phyloP scores from a whole-genome alignment of 441 rosid genomes.

The Capsella rubella region DNA sequence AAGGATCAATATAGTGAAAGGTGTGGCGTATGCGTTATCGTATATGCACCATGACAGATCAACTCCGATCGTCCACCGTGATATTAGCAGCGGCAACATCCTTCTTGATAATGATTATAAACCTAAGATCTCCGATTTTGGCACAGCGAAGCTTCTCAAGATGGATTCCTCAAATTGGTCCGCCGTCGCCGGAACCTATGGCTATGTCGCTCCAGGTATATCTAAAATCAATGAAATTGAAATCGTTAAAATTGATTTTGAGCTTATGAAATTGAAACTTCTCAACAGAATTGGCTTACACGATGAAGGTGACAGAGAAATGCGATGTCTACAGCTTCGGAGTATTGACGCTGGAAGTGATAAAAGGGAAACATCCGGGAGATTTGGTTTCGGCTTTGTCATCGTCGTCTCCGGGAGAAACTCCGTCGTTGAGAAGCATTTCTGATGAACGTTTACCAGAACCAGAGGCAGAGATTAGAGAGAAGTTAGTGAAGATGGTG shows the following conservation, averaged over 20 bases:
- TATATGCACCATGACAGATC: constrained; percentile 48
- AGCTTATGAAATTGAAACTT: background rate
- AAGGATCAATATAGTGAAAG: constrained; percentile 41
- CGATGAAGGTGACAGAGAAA: constrained; percentile 33
- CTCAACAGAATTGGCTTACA: constrained; percentile 26
- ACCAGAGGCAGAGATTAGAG: constrained; percentile 35
- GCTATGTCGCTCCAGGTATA: constrained; percentile 52
- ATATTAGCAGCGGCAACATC: constrained; percentile 43
- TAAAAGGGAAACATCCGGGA: constrained; percentile 39
- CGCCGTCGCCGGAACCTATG: constrained; percentile 43
- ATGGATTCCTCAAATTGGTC: constrained; percentile 44
- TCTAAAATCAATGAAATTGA: background rate
- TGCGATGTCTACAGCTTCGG: constrained; percentile 44
- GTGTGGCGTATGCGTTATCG: constrained; percentile 41
- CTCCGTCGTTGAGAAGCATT: constrained; percentile 13
- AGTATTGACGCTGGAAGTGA: constrained; percentile 34
- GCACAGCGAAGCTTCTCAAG: constrained; percentile 36
- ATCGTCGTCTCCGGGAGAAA: background rate
- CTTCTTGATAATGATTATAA: constrained; percentile 36
- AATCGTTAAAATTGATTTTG: background rate
- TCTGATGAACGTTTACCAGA: constrained; percentile 41
- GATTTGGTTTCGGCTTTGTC: constrained; percentile 32
- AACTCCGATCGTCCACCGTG: constrained; percentile 43
- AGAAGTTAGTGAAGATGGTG: constrained; percentile 30
- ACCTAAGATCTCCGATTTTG: constrained; percentile 49